Conservation (phyloP, 129 eudicot genomes). For the Ambrosia artemisiifolia region DNA sequence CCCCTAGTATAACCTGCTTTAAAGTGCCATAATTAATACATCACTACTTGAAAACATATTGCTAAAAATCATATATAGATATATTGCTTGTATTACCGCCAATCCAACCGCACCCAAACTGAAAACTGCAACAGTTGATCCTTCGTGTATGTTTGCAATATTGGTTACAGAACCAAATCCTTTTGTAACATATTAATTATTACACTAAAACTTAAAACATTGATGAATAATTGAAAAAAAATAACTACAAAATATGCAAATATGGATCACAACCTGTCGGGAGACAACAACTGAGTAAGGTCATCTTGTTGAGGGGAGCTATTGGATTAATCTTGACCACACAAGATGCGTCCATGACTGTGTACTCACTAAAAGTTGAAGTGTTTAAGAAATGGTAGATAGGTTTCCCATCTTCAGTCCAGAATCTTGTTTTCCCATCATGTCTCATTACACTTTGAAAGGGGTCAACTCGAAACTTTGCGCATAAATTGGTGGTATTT, state of each 20-base stretch:
- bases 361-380: constrained; percentile 64
- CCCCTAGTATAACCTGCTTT: constrained; percentile 70
- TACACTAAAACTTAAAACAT: neutral
- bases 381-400: constrained; percentile 68
- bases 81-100: constrained; percentile 39
- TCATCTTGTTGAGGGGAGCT: constrained; percentile 52
- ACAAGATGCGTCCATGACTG: constrained; percentile 62
- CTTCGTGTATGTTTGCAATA: constrained; percentile 50
- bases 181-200: neutral
- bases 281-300: constrained; percentile 66
- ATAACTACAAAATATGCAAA: neutral
- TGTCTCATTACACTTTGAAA: constrained; percentile 41
- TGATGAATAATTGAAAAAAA: neutral
- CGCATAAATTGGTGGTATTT: constrained; percentile 46
- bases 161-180: constrained; percentile 63
- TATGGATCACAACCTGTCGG: constrained; percentile 46
- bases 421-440: constrained; percentile 52
- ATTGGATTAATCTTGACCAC: constrained; percentile 54
- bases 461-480: constrained; percentile 44
- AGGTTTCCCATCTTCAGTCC: constrained; percentile 42
- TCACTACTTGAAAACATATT: no score
- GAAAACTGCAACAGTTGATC: constrained; percentile 61
- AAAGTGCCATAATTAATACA: neutral
- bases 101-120: constrained; percentile 85
- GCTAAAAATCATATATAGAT: neutral